phyloP scores from a whole-genome alignment of 2,329 filamentous ascomycete genomes.

The Sporothrix luriei region DNA sequence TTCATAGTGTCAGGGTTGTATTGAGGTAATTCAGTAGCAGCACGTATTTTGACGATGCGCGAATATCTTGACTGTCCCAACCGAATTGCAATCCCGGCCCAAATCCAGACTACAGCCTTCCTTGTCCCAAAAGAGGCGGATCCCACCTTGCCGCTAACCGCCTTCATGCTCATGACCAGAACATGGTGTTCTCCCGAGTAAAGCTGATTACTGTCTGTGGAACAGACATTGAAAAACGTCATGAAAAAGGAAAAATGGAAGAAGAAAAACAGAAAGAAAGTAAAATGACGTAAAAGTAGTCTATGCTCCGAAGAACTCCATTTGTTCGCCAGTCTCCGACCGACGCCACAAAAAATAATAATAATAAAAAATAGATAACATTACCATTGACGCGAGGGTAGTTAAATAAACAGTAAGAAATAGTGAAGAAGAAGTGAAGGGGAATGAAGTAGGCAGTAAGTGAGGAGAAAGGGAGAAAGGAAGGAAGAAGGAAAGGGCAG shows the following conservation, averaged over 20 bases:
- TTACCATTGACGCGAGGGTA: neutral
- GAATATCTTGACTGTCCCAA: neutral
- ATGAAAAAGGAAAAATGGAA: neutral
- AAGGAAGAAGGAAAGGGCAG: too few species aligned
- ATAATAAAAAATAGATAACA: too few species aligned
- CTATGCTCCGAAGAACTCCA: neutral
- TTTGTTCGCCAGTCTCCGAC: conserved; percentile 1
- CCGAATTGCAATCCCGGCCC: neutral
- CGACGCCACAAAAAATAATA: neutral
- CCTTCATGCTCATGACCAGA: neutral
- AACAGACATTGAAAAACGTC: neutral
- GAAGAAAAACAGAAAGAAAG: neutral
- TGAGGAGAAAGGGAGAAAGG: neutral
- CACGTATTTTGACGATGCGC: neutral
- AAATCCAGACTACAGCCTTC: neutral
- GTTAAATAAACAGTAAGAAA: conserved; percentile 16
- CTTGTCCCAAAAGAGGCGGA: conserved; percentile 1
- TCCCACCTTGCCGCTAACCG: conserved; percentile 4
- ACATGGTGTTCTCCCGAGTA: neutral
- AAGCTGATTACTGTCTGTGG: neutral
- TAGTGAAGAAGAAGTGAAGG: neutral
- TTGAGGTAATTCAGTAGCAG: neutral
- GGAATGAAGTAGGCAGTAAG: neutral
- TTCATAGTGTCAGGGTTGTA: neutral
- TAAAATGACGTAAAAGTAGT: neutral